Evolutionary conservation across 2,329 filamentous ascomycete genomes (phyloP), one percentile per base, ranked within the genome.

Genomic region (Pseudogymnoascus sp.): DNA sequence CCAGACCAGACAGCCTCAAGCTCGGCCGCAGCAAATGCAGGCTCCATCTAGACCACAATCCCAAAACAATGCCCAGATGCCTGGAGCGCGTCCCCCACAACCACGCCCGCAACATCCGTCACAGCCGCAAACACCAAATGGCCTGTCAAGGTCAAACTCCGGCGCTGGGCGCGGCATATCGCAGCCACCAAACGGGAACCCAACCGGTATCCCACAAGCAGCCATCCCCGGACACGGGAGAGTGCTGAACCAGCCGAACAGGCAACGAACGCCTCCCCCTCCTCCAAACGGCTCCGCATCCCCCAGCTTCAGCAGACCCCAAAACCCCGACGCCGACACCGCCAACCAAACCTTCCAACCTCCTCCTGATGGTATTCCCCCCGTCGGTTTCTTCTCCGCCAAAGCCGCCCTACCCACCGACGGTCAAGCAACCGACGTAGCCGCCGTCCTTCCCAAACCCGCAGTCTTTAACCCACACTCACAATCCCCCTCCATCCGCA

Each of bases 401-500:
- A 80, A 83, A 62, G 86, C 85, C 25, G 81, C 80, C 60, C 76
- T 80, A 61, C 70, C 86, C 4, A 77, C 82, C 5, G 80, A 83
- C 62, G 76, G 62, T 18, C 43, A 58, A 37, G 47, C 39, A 15
- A 50, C 35, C 18, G 53, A 58, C n/a, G 22, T 59, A 9, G 22
- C 30, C 2, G 73, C 76, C 37, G 74, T 75, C 6, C 76, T 76
- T 5, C 79, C 83, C 5, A 35, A 58, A 37, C 20, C 53, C 30
- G 53, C 53, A 11, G 76, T 80, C 22, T 93, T 92, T 72, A 88
- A 92, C 67, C 88, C 88, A 2, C 85, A 85, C 62, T 80, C 85
- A 5, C 88, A 92, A 68, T 90, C 87, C 64, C 91, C 92, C 0
- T 94, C 91, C 0, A 91, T 96, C 70, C 84, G 90, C 64, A 92